phyloP scores from a whole-genome alignment of 495 filamentous ascomycete species.

The Hypoxylon trugodes region DNA sequence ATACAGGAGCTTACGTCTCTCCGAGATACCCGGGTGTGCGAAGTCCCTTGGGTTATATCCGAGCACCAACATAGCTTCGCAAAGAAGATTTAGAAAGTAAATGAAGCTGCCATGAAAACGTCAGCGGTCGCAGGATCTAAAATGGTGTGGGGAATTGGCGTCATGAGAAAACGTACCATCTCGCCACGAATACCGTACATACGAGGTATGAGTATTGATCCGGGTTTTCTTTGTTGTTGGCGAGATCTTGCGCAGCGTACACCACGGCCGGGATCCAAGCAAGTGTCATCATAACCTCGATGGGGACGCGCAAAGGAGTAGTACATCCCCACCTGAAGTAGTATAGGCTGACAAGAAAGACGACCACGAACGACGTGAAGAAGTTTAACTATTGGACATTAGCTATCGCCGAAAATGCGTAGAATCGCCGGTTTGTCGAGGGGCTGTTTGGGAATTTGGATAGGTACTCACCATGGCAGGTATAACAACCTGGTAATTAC shows the following conservation, averaged over 20 bases:
- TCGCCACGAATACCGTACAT: no score
- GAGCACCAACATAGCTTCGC: not conserved
- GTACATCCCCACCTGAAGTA: not conserved
- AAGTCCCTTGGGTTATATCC: not conserved
- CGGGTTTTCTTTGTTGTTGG: no score
- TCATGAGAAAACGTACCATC: no score
- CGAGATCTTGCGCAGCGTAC: no score
- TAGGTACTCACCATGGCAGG: slow-evolving; percentile 1
- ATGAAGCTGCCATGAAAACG: no score
- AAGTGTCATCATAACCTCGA: not conserved
- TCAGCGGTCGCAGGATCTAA: no score
- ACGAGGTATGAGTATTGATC: no score
- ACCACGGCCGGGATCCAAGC: no score
- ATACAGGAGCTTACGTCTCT: not conserved
- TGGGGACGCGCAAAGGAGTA: not conserved
- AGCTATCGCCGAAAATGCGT: not conserved
- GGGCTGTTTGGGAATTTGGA: no score
- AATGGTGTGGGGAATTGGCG: no score
- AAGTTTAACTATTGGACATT: not conserved
- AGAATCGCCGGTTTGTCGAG: not conserved
- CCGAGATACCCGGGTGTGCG: not conserved
- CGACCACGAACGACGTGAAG: not conserved
- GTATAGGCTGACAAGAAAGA: not conserved
- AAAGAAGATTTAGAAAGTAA: not conserved
- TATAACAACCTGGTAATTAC: not conserved